Conservation (phyloP, 164 flowering plant species). For the Pachysandra terminalis region DNA sequence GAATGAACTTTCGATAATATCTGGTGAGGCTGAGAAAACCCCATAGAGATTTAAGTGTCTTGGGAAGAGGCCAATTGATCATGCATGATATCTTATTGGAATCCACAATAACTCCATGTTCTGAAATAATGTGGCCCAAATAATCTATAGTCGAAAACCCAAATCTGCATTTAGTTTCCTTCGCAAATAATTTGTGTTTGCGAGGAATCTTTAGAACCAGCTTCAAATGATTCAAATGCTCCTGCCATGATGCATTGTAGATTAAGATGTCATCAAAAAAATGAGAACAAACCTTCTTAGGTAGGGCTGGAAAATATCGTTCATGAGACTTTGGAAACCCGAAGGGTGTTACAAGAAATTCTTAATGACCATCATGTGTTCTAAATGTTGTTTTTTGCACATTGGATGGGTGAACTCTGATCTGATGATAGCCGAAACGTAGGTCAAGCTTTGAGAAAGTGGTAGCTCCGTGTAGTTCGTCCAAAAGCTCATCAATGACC, state of each 20-base stretch:
- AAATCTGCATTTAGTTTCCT: too few species aligned
- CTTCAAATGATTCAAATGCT: background rate
- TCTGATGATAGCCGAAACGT: conserved; percentile 3
- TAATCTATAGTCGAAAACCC: too few species aligned
- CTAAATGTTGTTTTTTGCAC: background rate
- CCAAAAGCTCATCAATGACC: conserved; percentile 3
- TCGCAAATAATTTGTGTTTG: background rate
- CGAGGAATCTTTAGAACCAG: background rate
- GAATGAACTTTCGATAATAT: conserved; percentile 9
- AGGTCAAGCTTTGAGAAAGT: conserved; percentile 4
- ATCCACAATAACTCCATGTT: too few species aligned
- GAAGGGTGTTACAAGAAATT: background rate
- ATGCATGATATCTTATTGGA: too few species aligned
- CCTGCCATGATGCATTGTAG: background rate
- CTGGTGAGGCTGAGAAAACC: conserved; percentile 12
- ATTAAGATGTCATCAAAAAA: conserved; percentile 16
- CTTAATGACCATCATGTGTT: background rate
- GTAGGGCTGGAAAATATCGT: background rate
- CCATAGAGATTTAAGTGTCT: too few species aligned
- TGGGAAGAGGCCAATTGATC: conserved; percentile 5
- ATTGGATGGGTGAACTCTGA: background rate
- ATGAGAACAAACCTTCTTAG: background rate
- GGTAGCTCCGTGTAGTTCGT: conserved; percentile 3
- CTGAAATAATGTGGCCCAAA: too few species aligned
- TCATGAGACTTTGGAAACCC: conserved; percentile 8